Percentiles rank a stretch among this genome's conserved stretches.
These are phyloP conservation scores for Limnanthes douglasii DNA, from an alignment of 345 rosid genomes.

Conservation along the genomic window DNA sequence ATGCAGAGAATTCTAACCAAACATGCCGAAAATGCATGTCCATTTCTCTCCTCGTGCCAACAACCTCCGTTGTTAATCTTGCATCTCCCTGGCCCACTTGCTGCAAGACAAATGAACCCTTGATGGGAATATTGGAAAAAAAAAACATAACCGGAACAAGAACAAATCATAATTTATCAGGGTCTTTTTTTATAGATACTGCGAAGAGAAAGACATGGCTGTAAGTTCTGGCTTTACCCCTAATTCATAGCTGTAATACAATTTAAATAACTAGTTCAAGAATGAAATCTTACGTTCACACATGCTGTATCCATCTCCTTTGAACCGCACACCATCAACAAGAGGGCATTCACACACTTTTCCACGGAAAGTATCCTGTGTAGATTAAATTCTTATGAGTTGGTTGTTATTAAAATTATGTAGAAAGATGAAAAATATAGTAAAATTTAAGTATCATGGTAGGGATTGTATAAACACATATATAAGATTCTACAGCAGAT, in stretches of 20 bases:
- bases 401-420: too few relatives aligned
- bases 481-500: too few relatives aligned
- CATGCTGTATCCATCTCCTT: conserved; percentile 88
- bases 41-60: conserved; percentile 44
- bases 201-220: too few relatives aligned
- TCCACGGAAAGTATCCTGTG: conserved; percentile 95
- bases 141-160: too few relatives aligned
- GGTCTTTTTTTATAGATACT: too few relatives aligned
- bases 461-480: too few relatives aligned
- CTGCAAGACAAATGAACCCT: conserved; percentile 18
- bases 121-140: too few relatives aligned
- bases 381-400: too few relatives aligned
- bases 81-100: conserved; percentile 56
- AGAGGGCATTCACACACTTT: conserved; percentile 84
- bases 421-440: background rate
- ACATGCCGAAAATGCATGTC: conserved; percentile 55
- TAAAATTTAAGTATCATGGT: background rate
- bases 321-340: conserved; percentile 89
- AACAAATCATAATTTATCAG: too few relatives aligned
- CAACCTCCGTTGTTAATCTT: conserved; percentile 62
- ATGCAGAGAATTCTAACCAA: conserved; percentile 30
- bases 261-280: background rate
- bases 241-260: too few relatives aligned
- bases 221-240: too few relatives aligned
- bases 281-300: conserved; percentile 59